Conservation (phyloP, 495 filamentous ascomycete species). For the Penicillium samsonianum region DNA sequence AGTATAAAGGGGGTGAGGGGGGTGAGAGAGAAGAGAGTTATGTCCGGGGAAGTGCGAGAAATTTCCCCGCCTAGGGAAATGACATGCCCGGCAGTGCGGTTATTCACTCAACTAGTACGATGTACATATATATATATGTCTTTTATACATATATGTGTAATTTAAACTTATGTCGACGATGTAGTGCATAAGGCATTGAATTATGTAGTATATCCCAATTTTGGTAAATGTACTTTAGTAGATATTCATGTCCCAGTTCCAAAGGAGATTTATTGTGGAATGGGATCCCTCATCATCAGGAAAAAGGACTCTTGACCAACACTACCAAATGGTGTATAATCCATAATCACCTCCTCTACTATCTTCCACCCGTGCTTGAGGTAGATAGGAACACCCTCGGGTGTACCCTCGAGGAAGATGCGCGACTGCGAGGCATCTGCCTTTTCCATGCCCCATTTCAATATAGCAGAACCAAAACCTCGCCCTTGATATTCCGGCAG, state of each 20-base stretch:
- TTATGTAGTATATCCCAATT: too few species aligned
- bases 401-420: conserved; percentile 57
- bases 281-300: conserved; percentile 31
- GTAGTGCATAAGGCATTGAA: too few species aligned
- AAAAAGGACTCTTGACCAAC: conserved; percentile 16
- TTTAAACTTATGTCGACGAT: too few species aligned
- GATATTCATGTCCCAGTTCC: too few species aligned
- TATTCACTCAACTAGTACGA: conserved; percentile 1
- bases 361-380: conserved; percentile 52
- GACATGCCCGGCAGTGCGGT: conserved; percentile 5
- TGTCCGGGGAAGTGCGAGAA: background rate
- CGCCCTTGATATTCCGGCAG: conserved; percentile 47
- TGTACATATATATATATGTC: background rate
- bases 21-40: background rate
- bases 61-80: conserved; percentile 1
- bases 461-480: conserved; percentile 50
- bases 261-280: conserved; percentile 1
- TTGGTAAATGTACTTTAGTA: too few species aligned
- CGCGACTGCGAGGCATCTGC: conserved; percentile 50
- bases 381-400: conserved; percentile 55
- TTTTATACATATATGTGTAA: background rate
- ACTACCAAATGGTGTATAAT: conserved; percentile 32
- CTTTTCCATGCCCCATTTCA: conserved; percentile 50
- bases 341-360: conserved; percentile 39
- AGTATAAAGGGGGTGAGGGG: background rate